These are phyloP conservation scores for Carnegiea gigantea DNA, from an alignment of 179 eudicot species.

Conservation along the genomic window DNA sequence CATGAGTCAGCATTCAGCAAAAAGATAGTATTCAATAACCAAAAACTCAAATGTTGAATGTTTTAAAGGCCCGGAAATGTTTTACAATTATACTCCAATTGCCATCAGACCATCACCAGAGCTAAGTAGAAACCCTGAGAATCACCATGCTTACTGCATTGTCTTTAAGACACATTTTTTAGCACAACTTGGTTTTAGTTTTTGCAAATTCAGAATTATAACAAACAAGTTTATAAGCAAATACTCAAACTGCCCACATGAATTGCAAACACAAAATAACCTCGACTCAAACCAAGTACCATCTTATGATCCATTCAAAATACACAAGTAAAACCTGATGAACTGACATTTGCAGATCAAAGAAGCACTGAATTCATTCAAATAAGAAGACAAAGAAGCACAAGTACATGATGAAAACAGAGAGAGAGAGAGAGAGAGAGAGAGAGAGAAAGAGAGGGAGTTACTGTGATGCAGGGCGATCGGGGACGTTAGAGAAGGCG, in stretches of 20 bases:
- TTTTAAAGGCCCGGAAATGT: no score
- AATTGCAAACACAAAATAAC: background rate
- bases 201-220: background rate
- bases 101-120: background rate
- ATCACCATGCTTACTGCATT: background rate
- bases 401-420: background rate
- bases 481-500: conserved; percentile 43
- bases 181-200: background rate
- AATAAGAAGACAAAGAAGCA: background rate
- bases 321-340: background rate
- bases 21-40: no score
- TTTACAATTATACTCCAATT: background rate
- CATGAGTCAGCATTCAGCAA: background rate
- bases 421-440: conserved; percentile 2
- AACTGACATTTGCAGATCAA: background rate
- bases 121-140: background rate
- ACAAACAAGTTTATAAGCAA: background rate
- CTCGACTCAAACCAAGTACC: background rate
- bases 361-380: background rate
- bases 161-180: background rate
- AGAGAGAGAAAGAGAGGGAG: conserved; percentile 1
- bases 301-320: background rate
- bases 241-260: background rate
- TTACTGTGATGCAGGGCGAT: conserved; percentile 50
- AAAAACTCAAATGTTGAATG: no score